phyloP scores from a whole-genome alignment of 2,329 filamentous ascomycete species.

The Mycocentrospora acerina region DNA sequence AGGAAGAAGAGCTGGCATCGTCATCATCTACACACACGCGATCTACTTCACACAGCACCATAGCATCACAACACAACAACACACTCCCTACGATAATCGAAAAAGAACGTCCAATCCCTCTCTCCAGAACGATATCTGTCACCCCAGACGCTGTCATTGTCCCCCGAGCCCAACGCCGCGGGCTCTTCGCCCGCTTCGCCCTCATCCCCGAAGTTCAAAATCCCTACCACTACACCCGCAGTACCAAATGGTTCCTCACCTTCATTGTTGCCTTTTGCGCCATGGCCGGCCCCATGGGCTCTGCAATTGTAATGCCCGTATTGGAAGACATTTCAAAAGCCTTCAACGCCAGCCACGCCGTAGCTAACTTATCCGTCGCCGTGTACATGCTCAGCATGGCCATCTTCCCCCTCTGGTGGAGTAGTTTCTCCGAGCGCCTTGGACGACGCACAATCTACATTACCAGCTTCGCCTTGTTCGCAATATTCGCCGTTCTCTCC shows the following conservation, averaged over 20 bases:
- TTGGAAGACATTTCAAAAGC: slow-evolving; percentile 37
- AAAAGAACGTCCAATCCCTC: slow-evolving; percentile 15
- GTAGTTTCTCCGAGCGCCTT: slow-evolving; percentile 39
- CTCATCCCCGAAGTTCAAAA: slow-evolving; percentile 77
- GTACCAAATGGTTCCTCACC: slow-evolving; percentile 84
- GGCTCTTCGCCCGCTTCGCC: slow-evolving; percentile 69
- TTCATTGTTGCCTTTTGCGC: slow-evolving; percentile 74
- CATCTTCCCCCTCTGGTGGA: slow-evolving; percentile 47
- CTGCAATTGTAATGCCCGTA: slow-evolving; percentile 72
- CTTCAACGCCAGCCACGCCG: slow-evolving; percentile 33
- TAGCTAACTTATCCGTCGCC: slow-evolving; percentile 44
- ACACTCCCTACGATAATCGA: background rate
- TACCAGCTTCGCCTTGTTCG: slow-evolving; percentile 36
- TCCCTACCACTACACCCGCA: slow-evolving; percentile 70
- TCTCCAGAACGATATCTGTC: slow-evolving; percentile 35
- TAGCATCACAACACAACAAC: slow-evolving; percentile 16
- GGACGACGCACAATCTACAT: slow-evolving; percentile 42
- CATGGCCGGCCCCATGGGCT: slow-evolving; percentile 78
- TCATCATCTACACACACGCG: slow-evolving; percentile 10
- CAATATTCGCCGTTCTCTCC: slow-evolving; percentile 35
- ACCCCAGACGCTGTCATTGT: slow-evolving; percentile 49
- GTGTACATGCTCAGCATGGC: slow-evolving; percentile 47
- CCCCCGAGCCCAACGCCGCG: slow-evolving; percentile 61
- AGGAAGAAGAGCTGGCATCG: too few species aligned
- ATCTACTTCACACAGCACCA: slow-evolving; percentile 26